A percentile compares a stretch with the other conserved stretches of the same genome.
Conservation (phyloP, 2,329 filamentous ascomycete species). For the Diaporthe destruens region DNA sequence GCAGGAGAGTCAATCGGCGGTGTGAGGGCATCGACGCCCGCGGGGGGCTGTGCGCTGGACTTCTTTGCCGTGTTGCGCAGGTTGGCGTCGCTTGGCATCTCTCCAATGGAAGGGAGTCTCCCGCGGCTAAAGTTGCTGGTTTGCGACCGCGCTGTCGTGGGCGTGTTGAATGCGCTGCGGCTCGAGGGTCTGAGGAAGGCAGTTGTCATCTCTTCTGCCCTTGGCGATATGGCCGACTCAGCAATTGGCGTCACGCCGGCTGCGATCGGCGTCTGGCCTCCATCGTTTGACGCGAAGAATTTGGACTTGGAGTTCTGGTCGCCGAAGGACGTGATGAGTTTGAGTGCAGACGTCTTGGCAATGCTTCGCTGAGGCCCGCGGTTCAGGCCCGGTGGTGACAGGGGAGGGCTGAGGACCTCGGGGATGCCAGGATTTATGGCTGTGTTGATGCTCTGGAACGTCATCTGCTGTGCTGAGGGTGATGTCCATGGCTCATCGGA, state of each 20-base stretch:
- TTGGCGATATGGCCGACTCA: slow-evolving; percentile 80
- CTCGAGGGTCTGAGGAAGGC: slow-evolving; percentile 76
- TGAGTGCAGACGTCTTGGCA: slow-evolving; percentile 85
- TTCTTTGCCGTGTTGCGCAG: slow-evolving; percentile 49
- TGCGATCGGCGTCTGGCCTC: slow-evolving; percentile 79
- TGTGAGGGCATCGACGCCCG: slow-evolving; percentile 34
- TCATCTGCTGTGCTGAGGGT: slow-evolving; percentile 77
- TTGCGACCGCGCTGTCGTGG: slow-evolving; percentile 73
- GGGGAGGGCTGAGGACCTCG: slow-evolving; percentile 74
- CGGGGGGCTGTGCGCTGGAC: slow-evolving; percentile 35
- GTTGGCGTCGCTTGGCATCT: slow-evolving; percentile 62
- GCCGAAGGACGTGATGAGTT: slow-evolving; percentile 91
- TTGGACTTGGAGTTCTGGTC: slow-evolving; percentile 72
- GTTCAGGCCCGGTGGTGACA: slow-evolving; percentile 78
- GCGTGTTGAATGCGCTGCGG: slow-evolving; percentile 77
- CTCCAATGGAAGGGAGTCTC: slow-evolving; percentile 83
- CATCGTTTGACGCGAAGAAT: slow-evolving; percentile 70
- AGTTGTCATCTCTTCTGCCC: slow-evolving; percentile 73
- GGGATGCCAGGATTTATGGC: slow-evolving; percentile 57
- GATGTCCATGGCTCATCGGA: slow-evolving; percentile 90
- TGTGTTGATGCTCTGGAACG: slow-evolving; percentile 59
- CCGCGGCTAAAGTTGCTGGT: slow-evolving; percentile 71
- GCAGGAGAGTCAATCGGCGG: slow-evolving; percentile 43
- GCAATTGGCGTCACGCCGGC: slow-evolving; percentile 90
- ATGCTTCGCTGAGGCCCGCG: slow-evolving; percentile 72